Conservation (phyloP, 192 early-diverging fungal species). For the Gigaspora rosea region DNA sequence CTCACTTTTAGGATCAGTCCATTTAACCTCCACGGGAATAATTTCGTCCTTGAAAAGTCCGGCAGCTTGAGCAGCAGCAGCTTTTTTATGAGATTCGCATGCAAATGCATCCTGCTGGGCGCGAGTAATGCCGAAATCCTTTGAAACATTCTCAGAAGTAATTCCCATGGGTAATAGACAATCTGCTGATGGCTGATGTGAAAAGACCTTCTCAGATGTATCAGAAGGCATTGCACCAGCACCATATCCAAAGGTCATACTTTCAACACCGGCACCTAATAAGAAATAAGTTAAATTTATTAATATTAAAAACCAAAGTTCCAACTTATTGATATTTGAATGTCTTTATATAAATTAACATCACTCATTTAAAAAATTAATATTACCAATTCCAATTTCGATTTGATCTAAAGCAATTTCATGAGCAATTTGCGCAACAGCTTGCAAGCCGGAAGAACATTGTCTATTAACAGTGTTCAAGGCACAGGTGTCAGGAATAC, state of each 20-base stretch:
- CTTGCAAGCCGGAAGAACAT: conserved; percentile 90
- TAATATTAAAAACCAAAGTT: too few species aligned
- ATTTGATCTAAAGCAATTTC: conserved; percentile 86
- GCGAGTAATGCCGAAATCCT: conserved; percentile 83
- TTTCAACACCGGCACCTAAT: conserved; percentile 78
- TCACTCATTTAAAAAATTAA: too few species aligned
- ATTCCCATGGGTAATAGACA: conserved; percentile 89
- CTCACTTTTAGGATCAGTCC: conserved; percentile 75
- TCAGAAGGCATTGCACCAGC: conserved; percentile 74
- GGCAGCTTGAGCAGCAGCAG: conserved; percentile 83
- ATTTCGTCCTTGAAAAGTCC: conserved; percentile 94
- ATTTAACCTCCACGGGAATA: conserved; percentile 72
- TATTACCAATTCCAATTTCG: conserved; percentile 79
- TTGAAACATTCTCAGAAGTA: conserved; percentile 97
- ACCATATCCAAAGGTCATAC: conserved; percentile 89
- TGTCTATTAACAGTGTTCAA: conserved; percentile 92
- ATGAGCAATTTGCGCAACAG: conserved; percentile 80
- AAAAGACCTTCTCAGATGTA: conserved; percentile 75
- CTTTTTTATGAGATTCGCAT: conserved; percentile 80
- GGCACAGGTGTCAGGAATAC: conserved; percentile 79
- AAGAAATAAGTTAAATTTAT: not conserved
- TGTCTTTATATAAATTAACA: too few species aligned
- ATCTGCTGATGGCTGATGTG: conserved; percentile 67
- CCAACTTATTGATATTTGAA: too few species aligned
- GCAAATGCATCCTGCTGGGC: conserved; percentile 91